Base-by-base conservation (phyloP, 106 monocot species). In the Vanilla planifolia region DNA sequence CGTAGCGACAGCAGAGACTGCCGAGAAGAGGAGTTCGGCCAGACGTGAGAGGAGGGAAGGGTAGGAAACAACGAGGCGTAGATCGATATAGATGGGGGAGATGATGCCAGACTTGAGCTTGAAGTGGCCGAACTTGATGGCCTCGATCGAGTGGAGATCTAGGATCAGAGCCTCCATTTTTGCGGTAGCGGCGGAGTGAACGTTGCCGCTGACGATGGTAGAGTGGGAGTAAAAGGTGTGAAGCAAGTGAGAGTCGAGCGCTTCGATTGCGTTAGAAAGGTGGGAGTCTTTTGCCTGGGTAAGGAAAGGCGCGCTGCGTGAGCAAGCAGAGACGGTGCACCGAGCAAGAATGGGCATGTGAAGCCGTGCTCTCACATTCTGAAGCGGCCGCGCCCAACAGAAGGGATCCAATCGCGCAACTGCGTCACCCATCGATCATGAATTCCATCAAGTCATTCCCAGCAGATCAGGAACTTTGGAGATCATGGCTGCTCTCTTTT, bases 31-130 rank as follows among this genome's bases (percentile, higher is more conserved):
- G 47, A 71, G 68, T 36, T 67, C 45, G 39, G 80, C 63, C 56
- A 86, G 57, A 24, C 58, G 71, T 62, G 67, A 23, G 50, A 86
- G 86, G 71, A 86, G 78, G 13, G 63, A 33, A 8, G 86, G 86
- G 69, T 68, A 61, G 68, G 86, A 86, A 48, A 86, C 86, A 62
- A 95, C 72, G 61, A 84, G 73, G 60, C 95, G 89, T 44, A 89
- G 95, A 73, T 95, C 95, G 76, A 95, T 76, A 83, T 95, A 95
- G 86, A 95, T 80, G 11, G 95, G 95, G 11, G 95, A 95, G 48
- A 65, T 61, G 68, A 95, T 90, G 53, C 89, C 89, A 29, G 95
- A 95, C 50, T 95, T 95, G 70, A 95, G 89, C 61, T 75, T 90
- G 83, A 90, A 95, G 24, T 64, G 28, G 30, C 95, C 95, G 71